These are phyloP conservation scores for Saturnispora sanitii DNA, from an alignment of 805 yeast species.

Conservation along the genomic window DNA sequence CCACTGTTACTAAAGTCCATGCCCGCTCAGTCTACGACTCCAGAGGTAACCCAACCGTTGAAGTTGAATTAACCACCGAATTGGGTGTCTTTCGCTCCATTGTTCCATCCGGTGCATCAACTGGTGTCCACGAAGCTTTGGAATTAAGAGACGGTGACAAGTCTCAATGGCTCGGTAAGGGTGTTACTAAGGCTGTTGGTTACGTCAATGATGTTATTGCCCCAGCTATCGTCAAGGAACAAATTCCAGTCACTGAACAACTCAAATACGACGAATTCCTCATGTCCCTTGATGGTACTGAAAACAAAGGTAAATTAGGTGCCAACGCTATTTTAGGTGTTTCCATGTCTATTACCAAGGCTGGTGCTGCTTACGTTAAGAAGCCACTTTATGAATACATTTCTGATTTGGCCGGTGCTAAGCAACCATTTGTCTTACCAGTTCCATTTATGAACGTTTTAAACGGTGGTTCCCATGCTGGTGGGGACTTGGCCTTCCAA, in stretches of 20 bases:
- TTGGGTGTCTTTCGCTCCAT: slow-evolving; percentile 93
- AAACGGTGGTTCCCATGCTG: slow-evolving; percentile 99
- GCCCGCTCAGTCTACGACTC: slow-evolving; percentile 99
- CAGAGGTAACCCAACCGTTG: slow-evolving; percentile 99
- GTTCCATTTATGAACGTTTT: slow-evolving; percentile 98
- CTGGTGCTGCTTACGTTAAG: slow-evolving; percentile 93
- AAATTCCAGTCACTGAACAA: slow-evolving; percentile 82
- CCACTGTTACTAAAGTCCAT: slow-evolving; percentile 71
- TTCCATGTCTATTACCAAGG: slow-evolving; percentile 93
- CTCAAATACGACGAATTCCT: slow-evolving; percentile 78
- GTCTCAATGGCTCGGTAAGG: slow-evolving; percentile 97
- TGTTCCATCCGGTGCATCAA: slow-evolving; percentile 99
- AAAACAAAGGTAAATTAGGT: slow-evolving; percentile 95
- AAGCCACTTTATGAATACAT: slow-evolving; percentile 92
- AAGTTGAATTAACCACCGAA: slow-evolving; percentile 90
- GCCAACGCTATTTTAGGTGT: slow-evolving; percentile 99
- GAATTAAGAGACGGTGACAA: slow-evolving; percentile 98
- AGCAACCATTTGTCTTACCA: slow-evolving; percentile 85
- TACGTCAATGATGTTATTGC: slow-evolving; percentile 93
- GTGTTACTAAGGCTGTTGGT: slow-evolving; percentile 93
- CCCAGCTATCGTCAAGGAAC: slow-evolving; percentile 79
- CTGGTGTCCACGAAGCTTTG: slow-evolving; percentile 97
- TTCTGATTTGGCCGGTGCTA: slow-evolving; percentile 68
- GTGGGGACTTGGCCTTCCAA: slow-evolving; percentile 98
- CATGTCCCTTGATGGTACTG: slow-evolving; percentile 84